Percentiles rank a stretch among this genome's conserved stretches.
phyloP scores from a whole-genome alignment of 768 basidiomycete species.

The Auricularia cornea region DNA sequence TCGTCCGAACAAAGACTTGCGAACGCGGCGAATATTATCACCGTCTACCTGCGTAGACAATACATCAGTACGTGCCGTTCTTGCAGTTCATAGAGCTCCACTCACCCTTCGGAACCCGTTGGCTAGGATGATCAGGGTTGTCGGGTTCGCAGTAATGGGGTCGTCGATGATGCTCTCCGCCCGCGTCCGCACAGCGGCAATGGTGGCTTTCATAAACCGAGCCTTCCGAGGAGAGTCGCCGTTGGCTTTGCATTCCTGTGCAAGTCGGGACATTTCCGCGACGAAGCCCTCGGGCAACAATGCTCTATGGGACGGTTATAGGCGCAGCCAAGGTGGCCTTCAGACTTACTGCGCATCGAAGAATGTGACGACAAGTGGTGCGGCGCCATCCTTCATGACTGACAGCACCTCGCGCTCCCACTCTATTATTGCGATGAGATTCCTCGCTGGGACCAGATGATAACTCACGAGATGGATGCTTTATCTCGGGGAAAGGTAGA shows the following conservation, averaged over 20 bases:
- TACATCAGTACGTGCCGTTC: background rate
- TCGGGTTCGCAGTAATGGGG: background rate
- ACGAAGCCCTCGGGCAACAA: background rate
- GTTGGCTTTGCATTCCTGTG: background rate
- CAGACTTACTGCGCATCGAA: background rate
- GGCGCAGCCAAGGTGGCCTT: background rate
- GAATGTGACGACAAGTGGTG: background rate
- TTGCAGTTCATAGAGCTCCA: background rate
- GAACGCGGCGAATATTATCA: background rate
- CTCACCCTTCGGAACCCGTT: background rate
- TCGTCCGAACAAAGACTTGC: background rate
- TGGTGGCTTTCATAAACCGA: background rate
- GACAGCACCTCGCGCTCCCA: background rate
- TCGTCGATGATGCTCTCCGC: background rate
- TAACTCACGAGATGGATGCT: background rate
- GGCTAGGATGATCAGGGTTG: background rate
- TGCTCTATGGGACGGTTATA: background rate
- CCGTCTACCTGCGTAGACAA: background rate
- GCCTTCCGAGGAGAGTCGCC: background rate
- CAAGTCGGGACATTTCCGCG: background rate
- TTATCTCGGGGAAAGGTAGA: background rate
- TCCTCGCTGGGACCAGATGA: no score
- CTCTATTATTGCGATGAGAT: background rate
- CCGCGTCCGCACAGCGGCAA: background rate
- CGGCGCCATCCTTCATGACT: background rate